Percentiles rank a stretch among this genome's conserved stretches.
phyloP scores from a whole-genome alignment of 805 yeast genomes.

The Kazachstania bromeliacearum region DNA sequence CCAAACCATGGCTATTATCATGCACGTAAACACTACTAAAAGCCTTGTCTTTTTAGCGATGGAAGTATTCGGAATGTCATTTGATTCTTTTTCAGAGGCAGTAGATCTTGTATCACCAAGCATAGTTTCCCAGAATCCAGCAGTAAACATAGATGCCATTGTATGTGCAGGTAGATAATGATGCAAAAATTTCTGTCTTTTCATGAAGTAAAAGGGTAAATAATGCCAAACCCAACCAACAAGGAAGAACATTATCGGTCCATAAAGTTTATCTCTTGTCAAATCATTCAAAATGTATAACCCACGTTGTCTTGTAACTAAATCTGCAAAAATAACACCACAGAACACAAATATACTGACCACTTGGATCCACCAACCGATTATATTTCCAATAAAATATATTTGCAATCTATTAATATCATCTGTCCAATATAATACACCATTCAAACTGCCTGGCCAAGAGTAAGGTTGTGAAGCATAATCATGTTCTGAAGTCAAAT shows the following conservation, averaged over 20 bases:
- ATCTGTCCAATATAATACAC: conserved; percentile 93
- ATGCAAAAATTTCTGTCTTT: conserved; percentile 83
- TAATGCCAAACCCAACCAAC: conserved; percentile 83
- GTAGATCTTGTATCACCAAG: conserved; percentile 43
- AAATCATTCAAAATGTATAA: conserved; percentile 41
- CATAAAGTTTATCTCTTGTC: conserved; percentile 62
- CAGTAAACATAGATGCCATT: conserved; percentile 53
- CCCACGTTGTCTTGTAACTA: conserved; percentile 65
- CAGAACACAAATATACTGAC: conserved; percentile 50
- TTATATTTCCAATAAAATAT: conserved; percentile 78
- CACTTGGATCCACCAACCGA: conserved; percentile 84
- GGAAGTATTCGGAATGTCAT: neutral
- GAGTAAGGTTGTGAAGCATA: conserved; percentile 83
- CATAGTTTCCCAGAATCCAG: conserved; percentile 67
- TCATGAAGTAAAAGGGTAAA: conserved; percentile 84
- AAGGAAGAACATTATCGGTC: conserved; percentile 72
- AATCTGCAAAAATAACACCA: conserved; percentile 61
- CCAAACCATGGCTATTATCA: conserved; percentile 36
- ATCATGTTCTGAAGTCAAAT: conserved; percentile 82
- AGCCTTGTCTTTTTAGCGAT: neutral
- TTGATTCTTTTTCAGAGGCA: too few species aligned
- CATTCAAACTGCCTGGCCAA: conserved; percentile 87
- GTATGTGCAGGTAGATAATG: conserved; percentile 52
- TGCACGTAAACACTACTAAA: neutral
- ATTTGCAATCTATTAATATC: conserved; percentile 58